These are phyloP conservation scores for Gossypium thurberi DNA, from an alignment of 345 rosid species.

Conservation along the genomic window DNA sequence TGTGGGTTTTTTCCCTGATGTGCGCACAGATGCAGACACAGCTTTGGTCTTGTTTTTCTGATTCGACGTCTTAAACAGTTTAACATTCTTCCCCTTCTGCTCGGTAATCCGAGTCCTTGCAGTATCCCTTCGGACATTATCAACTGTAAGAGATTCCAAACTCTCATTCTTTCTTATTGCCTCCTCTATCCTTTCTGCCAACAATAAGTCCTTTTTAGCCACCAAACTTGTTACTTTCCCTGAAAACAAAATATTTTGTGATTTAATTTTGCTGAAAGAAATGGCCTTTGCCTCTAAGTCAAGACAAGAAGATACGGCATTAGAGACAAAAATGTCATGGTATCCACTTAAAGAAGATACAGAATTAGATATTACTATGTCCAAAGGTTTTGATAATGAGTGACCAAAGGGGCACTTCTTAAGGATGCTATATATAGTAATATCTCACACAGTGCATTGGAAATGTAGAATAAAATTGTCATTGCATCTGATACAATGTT, in stretches of 20 bases:
- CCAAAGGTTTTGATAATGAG: not conserved
- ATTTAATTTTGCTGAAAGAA: not conserved
- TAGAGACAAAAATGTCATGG: not conserved
- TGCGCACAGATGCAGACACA: constrained; percentile 1
- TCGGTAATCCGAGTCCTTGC: constrained; percentile 60
- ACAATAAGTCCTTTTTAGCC: constrained; percentile 39
- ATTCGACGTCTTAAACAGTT: constrained; percentile 35
- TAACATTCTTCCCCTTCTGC: constrained; percentile 50
- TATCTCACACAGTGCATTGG: not conserved
- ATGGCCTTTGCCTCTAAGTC: not conserved
- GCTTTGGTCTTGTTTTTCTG: constrained; percentile 35
- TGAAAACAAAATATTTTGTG: constrained; percentile 21
- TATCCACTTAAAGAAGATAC: not conserved
- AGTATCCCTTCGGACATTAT: constrained; percentile 56
- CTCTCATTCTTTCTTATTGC: constrained; percentile 80
- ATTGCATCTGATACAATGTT: not conserved
- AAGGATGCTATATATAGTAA: not conserved
- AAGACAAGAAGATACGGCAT: not conserved
- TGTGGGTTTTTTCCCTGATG: constrained; percentile 28
- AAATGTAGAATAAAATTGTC: not conserved
- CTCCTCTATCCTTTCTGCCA: constrained; percentile 70
- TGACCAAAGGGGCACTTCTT: not conserved
- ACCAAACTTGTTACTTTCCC: constrained; percentile 90
- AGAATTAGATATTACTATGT: not conserved
- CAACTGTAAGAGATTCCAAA: constrained; percentile 63